Conservation (phyloP, 805 yeast species). For the Brettanomyces bruxellensis region DNA sequence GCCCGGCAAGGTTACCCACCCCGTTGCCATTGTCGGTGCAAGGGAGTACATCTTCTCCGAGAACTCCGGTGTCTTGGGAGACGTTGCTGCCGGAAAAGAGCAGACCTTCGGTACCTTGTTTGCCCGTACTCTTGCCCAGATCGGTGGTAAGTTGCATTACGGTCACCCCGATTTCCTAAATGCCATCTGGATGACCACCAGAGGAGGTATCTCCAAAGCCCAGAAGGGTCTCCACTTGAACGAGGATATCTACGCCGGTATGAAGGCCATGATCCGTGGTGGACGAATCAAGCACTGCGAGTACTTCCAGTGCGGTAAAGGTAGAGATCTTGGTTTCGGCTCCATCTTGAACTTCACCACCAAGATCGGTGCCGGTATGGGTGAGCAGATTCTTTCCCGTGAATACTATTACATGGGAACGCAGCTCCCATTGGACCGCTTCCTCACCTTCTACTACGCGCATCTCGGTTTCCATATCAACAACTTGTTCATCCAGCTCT, state of each 20-base stretch:
- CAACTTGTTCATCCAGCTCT: slow-evolving; percentile 67
- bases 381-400: slow-evolving; percentile 80
- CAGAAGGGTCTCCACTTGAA: slow-evolving; percentile 80
- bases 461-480: slow-evolving; percentile 84
- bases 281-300: slow-evolving; percentile 85
- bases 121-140: slow-evolving; percentile 74
- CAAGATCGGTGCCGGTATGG: slow-evolving; percentile 90
- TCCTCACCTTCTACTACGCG: slow-evolving; percentile 76
- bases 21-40: slow-evolving; percentile 82
- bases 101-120: slow-evolving; percentile 82
- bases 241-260: slow-evolving; percentile 86
- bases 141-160: slow-evolving; percentile 81
- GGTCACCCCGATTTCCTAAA: slow-evolving; percentile 86
- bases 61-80: slow-evolving; percentile 79
- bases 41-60: slow-evolving; percentile 84
- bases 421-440: slow-evolving; percentile 70
- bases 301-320: slow-evolving; percentile 85
- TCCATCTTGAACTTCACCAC: slow-evolving; percentile 80
- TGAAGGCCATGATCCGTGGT: slow-evolving; percentile 76
- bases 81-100: slow-evolving; percentile 86
- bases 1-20: slow-evolving; percentile 44
- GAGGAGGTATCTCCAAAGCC: slow-evolving; percentile 86
- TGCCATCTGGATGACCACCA: slow-evolving; percentile 66
- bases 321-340: slow-evolving; percentile 83
- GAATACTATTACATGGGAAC: slow-evolving; percentile 79